A percentile compares a stretch with the other conserved stretches of the same genome.
These are phyloP conservation scores for Ramaria sp. DNA, from an alignment of 768 basidiomycete genomes.

Conservation along the genomic window DNA sequence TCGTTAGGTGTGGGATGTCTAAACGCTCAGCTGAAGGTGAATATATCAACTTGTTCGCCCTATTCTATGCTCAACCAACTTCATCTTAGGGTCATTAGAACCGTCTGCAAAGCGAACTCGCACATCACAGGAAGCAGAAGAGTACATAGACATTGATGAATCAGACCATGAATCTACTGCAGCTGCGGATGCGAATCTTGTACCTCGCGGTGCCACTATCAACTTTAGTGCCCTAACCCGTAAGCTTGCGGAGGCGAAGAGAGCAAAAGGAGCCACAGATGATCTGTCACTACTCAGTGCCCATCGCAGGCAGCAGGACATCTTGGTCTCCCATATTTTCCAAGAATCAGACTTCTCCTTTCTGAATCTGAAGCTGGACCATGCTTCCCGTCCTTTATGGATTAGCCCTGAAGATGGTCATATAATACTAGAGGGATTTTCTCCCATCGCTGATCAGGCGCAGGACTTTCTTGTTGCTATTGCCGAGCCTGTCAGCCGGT, in stretches of 20 bases:
- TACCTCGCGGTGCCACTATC: slow-evolving; percentile 66
- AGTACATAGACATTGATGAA: slow-evolving; percentile 32
- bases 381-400: slow-evolving; percentile 88
- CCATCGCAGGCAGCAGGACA: slow-evolving; percentile 65
- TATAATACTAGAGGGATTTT: slow-evolving; percentile 96
- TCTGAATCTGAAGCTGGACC: slow-evolving; percentile 83
- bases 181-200: slow-evolving; percentile 27
- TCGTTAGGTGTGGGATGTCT: slow-evolving; percentile 10
- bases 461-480: slow-evolving; percentile 98
- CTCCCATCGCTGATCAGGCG: slow-evolving; percentile 94
- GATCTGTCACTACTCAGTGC: slow-evolving; percentile 40
- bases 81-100: not conserved
- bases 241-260: slow-evolving; percentile 57
- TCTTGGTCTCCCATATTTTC: slow-evolving; percentile 72
- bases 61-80: not conserved
- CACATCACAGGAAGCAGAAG: slow-evolving; percentile 9
- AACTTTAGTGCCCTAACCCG: slow-evolving; percentile 78
- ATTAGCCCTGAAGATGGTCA: slow-evolving; percentile 86
- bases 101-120: slow-evolving; percentile 7
- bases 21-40: slow-evolving; percentile 33
- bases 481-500: slow-evolving; percentile 98
- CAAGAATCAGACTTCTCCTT: slow-evolving; percentile 79
- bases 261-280: slow-evolving; percentile 31
- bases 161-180: slow-evolving; percentile 18
- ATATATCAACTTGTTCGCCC: not conserved